These are phyloP conservation scores for Microcera coccophila DNA, from an alignment of 2,329 filamentous ascomycete genomes.

Conservation along the genomic window DNA sequence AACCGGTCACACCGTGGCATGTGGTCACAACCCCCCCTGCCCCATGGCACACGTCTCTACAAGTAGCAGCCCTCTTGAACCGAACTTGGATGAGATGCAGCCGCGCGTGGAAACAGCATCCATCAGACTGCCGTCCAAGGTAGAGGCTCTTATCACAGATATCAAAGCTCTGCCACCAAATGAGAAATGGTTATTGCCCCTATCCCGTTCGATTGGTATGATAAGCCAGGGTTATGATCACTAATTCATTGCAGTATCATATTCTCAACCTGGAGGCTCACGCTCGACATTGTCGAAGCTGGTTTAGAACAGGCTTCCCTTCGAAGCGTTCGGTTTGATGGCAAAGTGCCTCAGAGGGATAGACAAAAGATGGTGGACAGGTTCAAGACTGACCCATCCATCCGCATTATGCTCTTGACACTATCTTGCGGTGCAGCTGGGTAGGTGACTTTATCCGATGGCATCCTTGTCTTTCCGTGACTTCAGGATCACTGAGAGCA, in stretches of 20 bases:
- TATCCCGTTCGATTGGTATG: too few species aligned
- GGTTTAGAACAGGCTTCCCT: constrained; percentile 37
- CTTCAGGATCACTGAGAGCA: not conserved
- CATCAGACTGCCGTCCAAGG: constrained; percentile 28
- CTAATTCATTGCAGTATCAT: constrained; percentile 37
- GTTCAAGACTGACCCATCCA: constrained; percentile 36
- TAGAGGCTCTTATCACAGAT: constrained; percentile 32
- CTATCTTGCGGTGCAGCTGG: constrained; percentile 51
- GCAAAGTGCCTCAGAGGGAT: constrained; percentile 40
- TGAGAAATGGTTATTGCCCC: too few species aligned
- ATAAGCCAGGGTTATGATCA: not conserved
- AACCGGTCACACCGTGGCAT: constrained; percentile 2
- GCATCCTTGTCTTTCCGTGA: not conserved
- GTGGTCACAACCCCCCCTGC: constrained; percentile 25
- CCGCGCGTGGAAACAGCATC: not conserved
- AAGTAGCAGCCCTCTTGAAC: too few species aligned
- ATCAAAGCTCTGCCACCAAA: constrained; percentile 26
- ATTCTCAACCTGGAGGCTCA: constrained; percentile 49
- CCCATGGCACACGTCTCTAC: constrained; percentile 23
- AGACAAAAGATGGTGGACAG: constrained; percentile 37
- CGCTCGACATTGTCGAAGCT: constrained; percentile 42
- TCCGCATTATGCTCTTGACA: constrained; percentile 46
- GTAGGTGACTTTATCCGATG: too few species aligned
- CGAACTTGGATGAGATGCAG: not conserved
- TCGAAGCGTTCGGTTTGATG: constrained; percentile 42